Conservation (phyloP, 768 basidiomycete genomes). For the Hortiboletus campestris region DNA sequence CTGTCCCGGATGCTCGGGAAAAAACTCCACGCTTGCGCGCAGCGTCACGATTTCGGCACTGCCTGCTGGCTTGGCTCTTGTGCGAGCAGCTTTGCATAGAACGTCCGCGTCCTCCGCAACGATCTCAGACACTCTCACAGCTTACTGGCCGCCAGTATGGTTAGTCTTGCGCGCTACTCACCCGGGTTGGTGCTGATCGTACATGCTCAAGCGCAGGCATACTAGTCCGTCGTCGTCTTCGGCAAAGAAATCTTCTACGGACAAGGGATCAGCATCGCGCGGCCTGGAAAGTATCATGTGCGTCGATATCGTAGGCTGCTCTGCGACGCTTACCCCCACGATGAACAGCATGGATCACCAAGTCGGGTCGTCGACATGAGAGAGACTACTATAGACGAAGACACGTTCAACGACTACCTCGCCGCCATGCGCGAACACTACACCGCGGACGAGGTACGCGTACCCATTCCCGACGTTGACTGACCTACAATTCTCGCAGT, state of each 20-base stretch:
- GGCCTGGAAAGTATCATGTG: conserved; percentile 82
- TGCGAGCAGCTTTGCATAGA: neutral
- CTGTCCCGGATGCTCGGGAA: conserved; percentile 5
- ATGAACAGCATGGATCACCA: conserved; percentile 67
- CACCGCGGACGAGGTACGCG: conserved; percentile 81
- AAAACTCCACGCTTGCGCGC: no score
- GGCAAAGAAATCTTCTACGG: conserved; percentile 89
- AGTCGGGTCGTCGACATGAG: conserved; percentile 72
- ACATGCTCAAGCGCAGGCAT: conserved; percentile 56
- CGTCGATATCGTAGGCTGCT: conserved; percentile 27
- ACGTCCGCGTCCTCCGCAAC: neutral
- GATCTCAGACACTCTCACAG: conserved; percentile 63
- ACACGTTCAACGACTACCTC: conserved; percentile 85
- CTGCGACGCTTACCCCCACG: neutral
- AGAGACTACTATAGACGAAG: conserved; percentile 75
- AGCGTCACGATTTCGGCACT: no score
- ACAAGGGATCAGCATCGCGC: conserved; percentile 70
- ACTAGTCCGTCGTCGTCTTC: conserved; percentile 88
- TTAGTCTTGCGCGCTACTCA: conserved; percentile 32
- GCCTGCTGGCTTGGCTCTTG: conserved; percentile 1
- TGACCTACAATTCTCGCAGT: conserved; percentile 43
- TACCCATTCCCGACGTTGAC: neutral
- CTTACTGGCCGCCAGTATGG: conserved; percentile 88
- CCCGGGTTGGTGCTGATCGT: conserved; percentile 7
- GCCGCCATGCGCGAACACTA: conserved; percentile 73